phyloP scores from a whole-genome alignment of 2,329 filamentous ascomycete genomes.

The Teratosphaeria epicoccoides region DNA sequence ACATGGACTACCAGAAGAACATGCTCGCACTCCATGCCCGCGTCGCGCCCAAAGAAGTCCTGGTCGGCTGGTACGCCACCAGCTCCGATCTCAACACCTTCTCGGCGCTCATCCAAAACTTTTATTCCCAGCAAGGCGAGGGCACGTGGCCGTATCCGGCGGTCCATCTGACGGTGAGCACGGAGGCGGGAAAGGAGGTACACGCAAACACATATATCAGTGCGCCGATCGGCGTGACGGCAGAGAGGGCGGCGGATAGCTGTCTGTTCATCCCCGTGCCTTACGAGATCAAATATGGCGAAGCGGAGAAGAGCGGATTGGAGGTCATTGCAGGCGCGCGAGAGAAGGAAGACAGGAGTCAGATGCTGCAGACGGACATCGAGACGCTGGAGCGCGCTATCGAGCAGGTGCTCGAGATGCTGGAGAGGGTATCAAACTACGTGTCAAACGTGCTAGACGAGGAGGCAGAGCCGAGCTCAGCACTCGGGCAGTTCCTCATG shows the following conservation, averaged over 20 bases:
- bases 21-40: constrained; percentile 94
- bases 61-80: constrained; percentile 98
- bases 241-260: constrained; percentile 88
- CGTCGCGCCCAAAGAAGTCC: constrained; percentile 82
- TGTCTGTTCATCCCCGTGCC: constrained; percentile 97
- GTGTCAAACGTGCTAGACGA: constrained; percentile 91
- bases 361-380: constrained; percentile 72
- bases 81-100: constrained; percentile 96
- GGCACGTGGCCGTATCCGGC: constrained; percentile 97
- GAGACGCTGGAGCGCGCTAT: constrained; percentile 78
- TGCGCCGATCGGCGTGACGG: constrained; percentile 85
- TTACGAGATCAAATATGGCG: constrained; percentile 82
- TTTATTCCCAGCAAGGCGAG: constrained; percentile 93
- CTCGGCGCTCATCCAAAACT: constrained; percentile 97
- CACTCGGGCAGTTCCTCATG: constrained; percentile 88
- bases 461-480: constrained; percentile 78
- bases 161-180: constrained; percentile 89
- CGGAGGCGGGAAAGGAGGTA: constrained; percentile 76
- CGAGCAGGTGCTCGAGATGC: constrained; percentile 76
- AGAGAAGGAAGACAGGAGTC: constrained; percentile 62
- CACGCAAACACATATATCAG: constrained; percentile 91
- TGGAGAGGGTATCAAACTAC: constrained; percentile 85
- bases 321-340: constrained; percentile 77
- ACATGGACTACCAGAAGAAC: constrained; percentile 99
- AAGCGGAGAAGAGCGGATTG: constrained; percentile 64